phyloP scores from a whole-genome alignment of 1,284 basidiomycete genomes.

The Puccinia hordei region DNA sequence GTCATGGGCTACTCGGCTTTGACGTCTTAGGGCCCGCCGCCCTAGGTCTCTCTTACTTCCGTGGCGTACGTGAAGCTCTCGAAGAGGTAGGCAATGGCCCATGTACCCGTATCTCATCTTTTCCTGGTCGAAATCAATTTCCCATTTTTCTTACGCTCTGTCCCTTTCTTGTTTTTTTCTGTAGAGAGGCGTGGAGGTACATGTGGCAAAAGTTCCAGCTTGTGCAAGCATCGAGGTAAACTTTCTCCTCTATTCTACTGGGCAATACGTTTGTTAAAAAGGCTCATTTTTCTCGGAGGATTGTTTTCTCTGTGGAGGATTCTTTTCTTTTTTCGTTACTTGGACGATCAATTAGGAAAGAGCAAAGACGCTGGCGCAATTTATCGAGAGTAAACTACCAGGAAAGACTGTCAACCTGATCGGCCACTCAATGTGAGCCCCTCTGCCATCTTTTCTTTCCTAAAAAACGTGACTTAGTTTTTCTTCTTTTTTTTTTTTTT shows the following conservation, averaged over 20 bases:
- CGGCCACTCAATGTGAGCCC: slow-evolving; percentile 81
- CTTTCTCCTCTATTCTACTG: background rate
- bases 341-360: slow-evolving; percentile 64
- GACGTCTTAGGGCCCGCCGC: slow-evolving; percentile 63
- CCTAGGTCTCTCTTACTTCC: slow-evolving; percentile 86
- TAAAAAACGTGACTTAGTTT: background rate
- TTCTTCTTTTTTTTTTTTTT: too few species aligned
- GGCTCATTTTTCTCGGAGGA: background rate
- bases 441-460: background rate
- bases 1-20: slow-evolving; percentile 81
- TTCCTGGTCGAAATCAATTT: too few species aligned
- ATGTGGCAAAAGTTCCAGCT: slow-evolving; percentile 88
- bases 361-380: slow-evolving; percentile 79
- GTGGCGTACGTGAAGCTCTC: slow-evolving; percentile 86
- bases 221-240: slow-evolving; percentile 66
- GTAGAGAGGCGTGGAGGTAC: slow-evolving; percentile 73
- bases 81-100: too few species aligned
- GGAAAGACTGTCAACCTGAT: slow-evolving; percentile 83
- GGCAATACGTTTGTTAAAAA: background rate
- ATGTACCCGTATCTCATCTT: too few species aligned
- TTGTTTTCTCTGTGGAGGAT: background rate
- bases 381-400: slow-evolving; percentile 75
- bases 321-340: background rate
- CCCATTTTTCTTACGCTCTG: too few species aligned
- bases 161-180: background rate